Base-by-base conservation (phyloP, 108 stramenopile genomes). In the Nitzschia sp. region DNA sequence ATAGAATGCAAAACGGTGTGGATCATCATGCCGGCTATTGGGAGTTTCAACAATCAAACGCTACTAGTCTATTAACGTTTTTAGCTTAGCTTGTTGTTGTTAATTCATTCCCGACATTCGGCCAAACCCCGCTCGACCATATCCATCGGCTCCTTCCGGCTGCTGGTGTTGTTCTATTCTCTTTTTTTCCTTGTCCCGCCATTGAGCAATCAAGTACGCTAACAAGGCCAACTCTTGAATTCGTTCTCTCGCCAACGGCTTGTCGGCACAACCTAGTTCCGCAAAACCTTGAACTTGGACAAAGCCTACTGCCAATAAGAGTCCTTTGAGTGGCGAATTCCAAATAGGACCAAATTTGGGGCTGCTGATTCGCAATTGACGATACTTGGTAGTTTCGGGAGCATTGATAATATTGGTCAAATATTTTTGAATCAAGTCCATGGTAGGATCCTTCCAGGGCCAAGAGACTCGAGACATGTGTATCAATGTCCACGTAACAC, bases 91-190 rank as follows among this genome's bases (percentile, higher is more conserved):
- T n/a, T n/a, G n/a, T n/a, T n/a, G n/a, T n/a, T 42, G 13, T 6
- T 51, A 72, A 3, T 34, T 32, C 56, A 73, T 73, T 0, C 45
- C 51, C 63, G 64, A 63, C 19, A 51, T 56, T 27, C 63, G 54
- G 3, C 72, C 72, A 65, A 65, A 73, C 1, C 72, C 72, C 6
- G 84, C 86, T 42, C 85, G 51, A 21, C 89, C 89, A 68, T 69
- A 87, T 3, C 86, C 89, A 80, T 88, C 90, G 19, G 76, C 75
- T 3, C 83, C 85, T 42, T 67, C 74, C 1, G 83, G 83, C 33
- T 85, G 86, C 15, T 54, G 38, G 24, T 28, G 28, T 31, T 15
- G 17, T 2, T 4, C 30, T 25, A 11, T 11, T 66, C 47, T 26
- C 60, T 70, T 35, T 21, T 53, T 30, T 33, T 71, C 27, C 33